Evolutionary conservation across 129 eudicot species (phyloP), one percentile per base, ranked within the genome.

Genomic region (Flaveria robusta): DNA sequence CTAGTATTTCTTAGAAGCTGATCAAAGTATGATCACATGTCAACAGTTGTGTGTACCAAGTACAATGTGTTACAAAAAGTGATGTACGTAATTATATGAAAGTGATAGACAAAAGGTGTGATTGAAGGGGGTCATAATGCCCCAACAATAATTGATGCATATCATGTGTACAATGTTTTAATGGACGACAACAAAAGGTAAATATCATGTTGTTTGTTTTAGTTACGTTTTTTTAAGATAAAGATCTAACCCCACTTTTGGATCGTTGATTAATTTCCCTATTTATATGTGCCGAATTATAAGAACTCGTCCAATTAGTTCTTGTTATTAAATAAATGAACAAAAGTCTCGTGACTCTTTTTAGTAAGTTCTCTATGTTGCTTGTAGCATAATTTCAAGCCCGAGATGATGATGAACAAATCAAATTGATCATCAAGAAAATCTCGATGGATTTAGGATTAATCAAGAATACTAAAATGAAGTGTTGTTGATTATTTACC

Each of bases 11-110:
- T 45, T 19, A 47, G 55, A 71, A 60, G 34, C 15, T 54, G 20
- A 37, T 63, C 43, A 29, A 55, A 55, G 54, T 54, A 72, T 55
- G 51, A 72, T 62, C 60, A 74, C 43, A 79, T 63, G 78, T 43
- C 66, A 79, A 64, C 27, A 66, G 72, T 34, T 63, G 49, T 62
- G 43, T 49, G 78, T 72, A 71, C 73, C 66, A 71, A 63, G 78
- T 79, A 79, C 56, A 50, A 34, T 43, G 81, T 42, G 68, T 42
- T n/a, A 39, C 55, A 71, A 42, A 71, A 47, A 60, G 66, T 71
- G 55, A 29, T 19, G 51, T 78, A 29, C 13, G 51, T 78, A 71
- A 18, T 56, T 29, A 70, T 14, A 65, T 46, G 59, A 49, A 65
- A 75, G 72, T 31, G 50, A 75, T 65, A 34, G 66, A 55, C 23